These are phyloP conservation scores for Macadamia integrifolia DNA, from an alignment of 164 flowering plant species.

Conservation along the genomic window DNA sequence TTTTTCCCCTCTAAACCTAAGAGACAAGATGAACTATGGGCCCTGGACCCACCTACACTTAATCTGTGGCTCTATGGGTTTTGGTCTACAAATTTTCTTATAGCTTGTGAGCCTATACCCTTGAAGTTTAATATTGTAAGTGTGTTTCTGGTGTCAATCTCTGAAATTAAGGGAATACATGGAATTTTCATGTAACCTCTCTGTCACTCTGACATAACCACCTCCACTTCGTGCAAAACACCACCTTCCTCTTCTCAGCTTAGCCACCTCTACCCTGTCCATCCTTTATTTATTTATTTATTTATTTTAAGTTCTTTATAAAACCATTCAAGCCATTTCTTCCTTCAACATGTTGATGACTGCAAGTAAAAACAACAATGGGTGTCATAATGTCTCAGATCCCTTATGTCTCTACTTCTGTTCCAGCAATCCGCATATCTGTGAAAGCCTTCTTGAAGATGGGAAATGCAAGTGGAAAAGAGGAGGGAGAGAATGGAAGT, in stretches of 20 bases:
- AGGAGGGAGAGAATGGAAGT: slow-evolving; percentile 32
- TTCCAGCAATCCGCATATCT: slow-evolving; percentile 12
- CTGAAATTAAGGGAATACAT: neutral
- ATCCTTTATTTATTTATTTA: neutral
- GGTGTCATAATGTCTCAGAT: too few relatives aligned
- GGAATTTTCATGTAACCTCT: neutral
- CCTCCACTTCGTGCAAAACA: neutral
- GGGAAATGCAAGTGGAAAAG: slow-evolving; percentile 76
- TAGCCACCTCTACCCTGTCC: neutral
- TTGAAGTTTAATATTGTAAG: too few relatives aligned
- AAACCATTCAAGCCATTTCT: too few relatives aligned
- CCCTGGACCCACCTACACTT: too few relatives aligned
- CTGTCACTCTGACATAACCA: neutral
- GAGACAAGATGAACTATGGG: too few relatives aligned
- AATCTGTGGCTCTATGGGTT: too few relatives aligned
- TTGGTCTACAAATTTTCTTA: too few relatives aligned
- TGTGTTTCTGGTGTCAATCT: neutral
- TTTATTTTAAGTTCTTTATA: neutral
- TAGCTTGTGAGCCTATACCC: too few relatives aligned
- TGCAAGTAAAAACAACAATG: too few relatives aligned
- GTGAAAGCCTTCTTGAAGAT: slow-evolving; percentile 19
- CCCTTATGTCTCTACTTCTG: neutral
- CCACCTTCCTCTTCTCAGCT: neutral
- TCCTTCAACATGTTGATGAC: too few relatives aligned
- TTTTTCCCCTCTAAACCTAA: too few relatives aligned